phyloP scores from a whole-genome alignment of 306 rosid species.

The Begonia loranthoides region DNA sequence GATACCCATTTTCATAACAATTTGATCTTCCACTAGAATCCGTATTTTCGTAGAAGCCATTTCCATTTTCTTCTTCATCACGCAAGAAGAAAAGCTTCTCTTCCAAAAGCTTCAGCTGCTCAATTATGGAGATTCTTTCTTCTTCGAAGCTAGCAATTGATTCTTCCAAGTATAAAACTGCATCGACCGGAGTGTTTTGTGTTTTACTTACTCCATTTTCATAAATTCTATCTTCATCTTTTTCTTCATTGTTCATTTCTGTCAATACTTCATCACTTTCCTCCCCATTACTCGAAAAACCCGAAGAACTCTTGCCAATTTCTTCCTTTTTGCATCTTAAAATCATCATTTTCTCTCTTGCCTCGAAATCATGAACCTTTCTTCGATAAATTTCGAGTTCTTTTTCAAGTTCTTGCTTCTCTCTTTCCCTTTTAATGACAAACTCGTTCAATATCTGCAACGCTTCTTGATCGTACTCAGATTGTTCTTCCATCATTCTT shows the following conservation, averaged over 20 bases:
- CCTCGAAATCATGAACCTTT: slow-evolving; percentile 66
- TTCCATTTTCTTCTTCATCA: slow-evolving; percentile 62
- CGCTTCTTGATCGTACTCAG: slow-evolving; percentile 94
- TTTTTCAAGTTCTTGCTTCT: slow-evolving; percentile 76
- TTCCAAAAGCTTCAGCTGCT: slow-evolving; percentile 71
- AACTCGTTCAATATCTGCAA: slow-evolving; percentile 87
- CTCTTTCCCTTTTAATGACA: slow-evolving; percentile 76
- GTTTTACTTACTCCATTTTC: slow-evolving; percentile 41
- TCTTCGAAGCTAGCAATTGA: slow-evolving; percentile 77
- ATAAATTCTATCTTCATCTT: slow-evolving; percentile 40
- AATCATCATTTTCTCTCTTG: slow-evolving; percentile 42
- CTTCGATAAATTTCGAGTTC: slow-evolving; percentile 59
- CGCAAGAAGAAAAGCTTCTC: slow-evolving; percentile 66
- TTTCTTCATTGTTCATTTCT: slow-evolving; percentile 40
- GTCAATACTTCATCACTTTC: slow-evolving; percentile 73
- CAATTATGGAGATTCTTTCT: slow-evolving; percentile 72
- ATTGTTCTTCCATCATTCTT: slow-evolving; percentile 98
- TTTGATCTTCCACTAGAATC: slow-evolving; percentile 23
- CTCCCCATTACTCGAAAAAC: slow-evolving; percentile 64
- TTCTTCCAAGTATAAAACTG: slow-evolving; percentile 59
- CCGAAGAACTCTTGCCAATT: slow-evolving; percentile 61
- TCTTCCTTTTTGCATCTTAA: slow-evolving; percentile 36
- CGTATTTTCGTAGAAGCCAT: slow-evolving; percentile 44
- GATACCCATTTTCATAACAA: slow-evolving; percentile 55
- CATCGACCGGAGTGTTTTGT: slow-evolving; percentile 71